These are phyloP conservation scores for Solanum corneliomulleri DNA, from an alignment of 257 asterid species.

Conservation along the genomic window DNA sequence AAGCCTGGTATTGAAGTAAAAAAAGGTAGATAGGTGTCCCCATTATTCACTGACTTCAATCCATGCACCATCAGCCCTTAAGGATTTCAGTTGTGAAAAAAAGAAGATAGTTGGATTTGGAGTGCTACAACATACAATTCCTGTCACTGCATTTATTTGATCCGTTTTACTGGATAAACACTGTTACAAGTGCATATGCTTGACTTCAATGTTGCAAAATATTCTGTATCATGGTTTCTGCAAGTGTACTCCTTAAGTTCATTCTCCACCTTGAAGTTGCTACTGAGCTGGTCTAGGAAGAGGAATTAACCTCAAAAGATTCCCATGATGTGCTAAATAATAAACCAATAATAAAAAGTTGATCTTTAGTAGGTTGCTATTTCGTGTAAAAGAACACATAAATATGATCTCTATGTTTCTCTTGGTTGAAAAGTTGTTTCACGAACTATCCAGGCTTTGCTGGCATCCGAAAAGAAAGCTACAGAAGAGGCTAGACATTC, in stretches of 20 bases:
- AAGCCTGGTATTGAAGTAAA: neutral
- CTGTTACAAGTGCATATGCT: neutral
- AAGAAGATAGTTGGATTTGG: neutral
- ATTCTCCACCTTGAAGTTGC: neutral
- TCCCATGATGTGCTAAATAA: neutral
- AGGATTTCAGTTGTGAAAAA: neutral
- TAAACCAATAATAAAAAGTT: neutral
- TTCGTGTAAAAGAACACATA: neutral
- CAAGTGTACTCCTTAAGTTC: neutral
- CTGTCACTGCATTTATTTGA: neutral
- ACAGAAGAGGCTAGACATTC: conserved; percentile 63
- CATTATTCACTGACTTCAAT: neutral
- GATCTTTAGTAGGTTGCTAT: neutral
- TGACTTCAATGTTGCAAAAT: neutral
- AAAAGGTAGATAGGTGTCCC: neutral
- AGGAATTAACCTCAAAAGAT: neutral
- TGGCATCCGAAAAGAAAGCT: conserved; percentile 57
- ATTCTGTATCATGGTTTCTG: neutral
- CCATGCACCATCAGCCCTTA: neutral
- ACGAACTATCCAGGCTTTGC: conserved; percentile 43
- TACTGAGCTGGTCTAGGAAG: neutral
- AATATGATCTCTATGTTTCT: neutral
- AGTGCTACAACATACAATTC: neutral
- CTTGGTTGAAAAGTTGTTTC: conserved; percentile 4
- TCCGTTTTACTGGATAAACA: neutral